A percentile compares a stretch with the other conserved stretches of the same genome.
phyloP scores from a whole-genome alignment of 2,329 filamentous ascomycete species.

The Fonsecaea erecta region DNA sequence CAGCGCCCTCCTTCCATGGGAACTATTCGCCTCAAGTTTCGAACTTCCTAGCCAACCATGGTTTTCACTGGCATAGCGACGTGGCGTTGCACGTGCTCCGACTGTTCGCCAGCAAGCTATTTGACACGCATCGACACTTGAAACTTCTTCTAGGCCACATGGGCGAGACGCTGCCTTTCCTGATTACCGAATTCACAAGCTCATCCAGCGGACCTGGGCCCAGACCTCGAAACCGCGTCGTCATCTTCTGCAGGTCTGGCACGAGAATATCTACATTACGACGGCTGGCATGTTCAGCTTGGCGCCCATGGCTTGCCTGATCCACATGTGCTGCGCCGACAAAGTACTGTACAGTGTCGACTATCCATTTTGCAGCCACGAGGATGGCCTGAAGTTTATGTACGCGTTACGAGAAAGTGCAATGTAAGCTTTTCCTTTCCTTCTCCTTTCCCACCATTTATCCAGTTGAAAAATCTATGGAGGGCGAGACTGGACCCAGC shows the following conservation, averaged over 20 bases:
- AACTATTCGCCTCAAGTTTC: slow-evolving; percentile 30
- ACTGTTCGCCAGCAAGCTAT: slow-evolving; percentile 59
- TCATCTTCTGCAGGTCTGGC: slow-evolving; percentile 57
- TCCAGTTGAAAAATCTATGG: neutral
- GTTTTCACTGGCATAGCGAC: slow-evolving; percentile 45
- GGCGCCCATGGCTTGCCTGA: slow-evolving; percentile 51
- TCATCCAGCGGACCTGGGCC: slow-evolving; percentile 27
- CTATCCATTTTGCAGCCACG: slow-evolving; percentile 60
- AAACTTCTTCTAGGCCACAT: slow-evolving; percentile 62
- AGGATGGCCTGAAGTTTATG: slow-evolving; percentile 56
- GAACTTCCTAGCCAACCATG: slow-evolving; percentile 27
- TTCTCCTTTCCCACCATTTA: neutral
- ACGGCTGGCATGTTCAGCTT: slow-evolving; percentile 60
- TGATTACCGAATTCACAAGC: slow-evolving; percentile 50
- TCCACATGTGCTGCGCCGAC: slow-evolving; percentile 48
- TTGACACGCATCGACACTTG: slow-evolving; percentile 60
- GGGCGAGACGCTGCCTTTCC: slow-evolving; percentile 59
- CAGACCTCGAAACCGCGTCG: slow-evolving; percentile 33
- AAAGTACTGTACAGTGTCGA: slow-evolving; percentile 62
- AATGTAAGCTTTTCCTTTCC: slow-evolving; percentile 37
- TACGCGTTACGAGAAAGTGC: slow-evolving; percentile 56
- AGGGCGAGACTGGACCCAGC: neutral
- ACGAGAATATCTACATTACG: slow-evolving; percentile 62
- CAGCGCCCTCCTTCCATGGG: slow-evolving; percentile 20
- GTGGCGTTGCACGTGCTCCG: slow-evolving; percentile 45